A percentile compares a stretch with the other conserved stretches of the same genome.
phyloP scores from a whole-genome alignment of 768 basidiomycete species.

The Pseudohyphozyma bogoriensis region DNA sequence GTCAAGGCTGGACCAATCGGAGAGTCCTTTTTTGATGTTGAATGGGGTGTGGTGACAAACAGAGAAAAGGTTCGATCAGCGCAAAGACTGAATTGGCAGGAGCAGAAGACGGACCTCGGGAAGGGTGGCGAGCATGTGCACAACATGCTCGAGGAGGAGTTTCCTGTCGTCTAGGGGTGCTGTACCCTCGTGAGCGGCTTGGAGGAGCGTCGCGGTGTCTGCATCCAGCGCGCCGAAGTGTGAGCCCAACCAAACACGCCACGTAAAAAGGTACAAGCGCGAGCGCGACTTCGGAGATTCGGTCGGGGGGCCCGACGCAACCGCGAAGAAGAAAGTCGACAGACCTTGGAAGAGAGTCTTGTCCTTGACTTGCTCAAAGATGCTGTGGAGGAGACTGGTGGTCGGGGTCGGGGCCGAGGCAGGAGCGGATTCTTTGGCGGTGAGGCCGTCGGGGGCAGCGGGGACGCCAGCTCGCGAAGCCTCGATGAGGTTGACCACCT shows the following conservation, averaged over 20 bases:
- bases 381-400: neutral
- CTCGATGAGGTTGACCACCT: neutral
- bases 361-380: conserved; percentile 1
- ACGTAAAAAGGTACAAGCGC: too few species aligned
- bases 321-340: too few species aligned
- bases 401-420: neutral
- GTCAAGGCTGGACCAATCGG: neutral
- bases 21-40: neutral
- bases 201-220: too few species aligned
- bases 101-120: neutral
- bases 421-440: neutral
- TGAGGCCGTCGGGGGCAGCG: conserved; percentile 9
- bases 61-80: neutral
- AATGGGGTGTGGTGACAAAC: neutral
- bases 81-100: neutral
- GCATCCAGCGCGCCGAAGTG: too few species aligned
- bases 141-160: conserved; percentile 18
- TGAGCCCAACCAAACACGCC: too few species aligned
- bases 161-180: conserved; percentile 20
- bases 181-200: neutral
- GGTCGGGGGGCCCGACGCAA: too few species aligned
- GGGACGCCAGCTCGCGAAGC: neutral
- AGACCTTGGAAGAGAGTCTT: neutral
- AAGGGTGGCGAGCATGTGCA: neutral
- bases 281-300: too few species aligned